A percentile compares a stretch with the other conserved stretches of the same genome.
Conservation (phyloP, 164 flowering plant genomes). For the Tetracentron sinense region DNA sequence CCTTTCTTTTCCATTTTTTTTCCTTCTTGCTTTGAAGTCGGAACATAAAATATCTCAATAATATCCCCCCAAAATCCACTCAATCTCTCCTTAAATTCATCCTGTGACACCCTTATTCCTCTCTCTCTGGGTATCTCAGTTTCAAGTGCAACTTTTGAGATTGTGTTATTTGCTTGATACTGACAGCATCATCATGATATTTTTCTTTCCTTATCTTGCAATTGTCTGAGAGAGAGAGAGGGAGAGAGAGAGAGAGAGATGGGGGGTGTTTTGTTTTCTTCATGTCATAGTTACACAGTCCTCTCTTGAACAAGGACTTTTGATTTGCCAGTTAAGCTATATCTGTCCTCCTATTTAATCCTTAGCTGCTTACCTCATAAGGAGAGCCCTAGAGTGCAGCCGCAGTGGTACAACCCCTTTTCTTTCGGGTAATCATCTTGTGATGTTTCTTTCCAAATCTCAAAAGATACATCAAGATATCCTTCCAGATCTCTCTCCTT, state of each 20-base stretch:
- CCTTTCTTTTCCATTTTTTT: too few species aligned
- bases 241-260: too few species aligned
- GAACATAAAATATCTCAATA: not conserved
- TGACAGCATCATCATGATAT: conserved; percentile 49
- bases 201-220: conserved; percentile 42
- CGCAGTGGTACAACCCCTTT: conserved; percentile 28
- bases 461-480: conserved; percentile 28
- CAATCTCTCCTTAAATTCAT: conserved; percentile 30
- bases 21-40: not conserved
- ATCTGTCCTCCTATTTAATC: conserved; percentile 19
- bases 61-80: not conserved
- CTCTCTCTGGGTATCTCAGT: conserved; percentile 16
- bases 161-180: conserved; percentile 33
- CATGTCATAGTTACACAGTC: conserved; percentile 8
- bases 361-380: conserved; percentile 31
- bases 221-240: conserved; percentile 7
- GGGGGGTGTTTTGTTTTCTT: too few species aligned
- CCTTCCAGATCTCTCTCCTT: conserved; percentile 21
- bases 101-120: conserved; percentile 20
- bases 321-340: conserved; percentile 15
- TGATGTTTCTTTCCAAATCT: conserved; percentile 33
- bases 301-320: conserved; percentile 9
- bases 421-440: conserved; percentile 46
- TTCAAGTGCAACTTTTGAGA: conserved; percentile 30
- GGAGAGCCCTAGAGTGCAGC: conserved; percentile 26